phyloP scores from a whole-genome alignment of 116 monocot genomes.

The Phalaenopsis hybrid region DNA sequence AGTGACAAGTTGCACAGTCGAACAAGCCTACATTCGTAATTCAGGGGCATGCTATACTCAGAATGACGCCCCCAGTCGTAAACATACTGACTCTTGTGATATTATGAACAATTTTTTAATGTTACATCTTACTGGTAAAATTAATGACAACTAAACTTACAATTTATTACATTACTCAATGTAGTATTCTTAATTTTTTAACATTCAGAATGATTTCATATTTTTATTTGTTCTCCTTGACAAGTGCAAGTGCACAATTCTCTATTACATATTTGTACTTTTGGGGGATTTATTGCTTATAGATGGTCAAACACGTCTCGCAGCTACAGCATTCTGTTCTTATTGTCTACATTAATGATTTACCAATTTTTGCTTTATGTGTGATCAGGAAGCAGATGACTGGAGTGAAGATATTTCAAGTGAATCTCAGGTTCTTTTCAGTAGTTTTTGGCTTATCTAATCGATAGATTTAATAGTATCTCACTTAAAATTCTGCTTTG shows the following conservation, averaged over 20 bases:
- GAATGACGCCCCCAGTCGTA: neutral
- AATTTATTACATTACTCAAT: neutral
- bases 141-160: neutral
- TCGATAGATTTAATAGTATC: neutral
- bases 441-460: neutral
- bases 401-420: conserved; percentile 11
- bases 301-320: neutral
- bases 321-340: neutral
- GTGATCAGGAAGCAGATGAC: neutral
- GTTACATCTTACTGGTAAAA: neutral
- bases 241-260: too few relatives aligned
- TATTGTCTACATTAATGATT: neutral
- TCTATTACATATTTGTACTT: neutral
- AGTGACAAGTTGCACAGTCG: too few relatives aligned
- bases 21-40: neutral
- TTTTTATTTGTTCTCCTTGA: neutral
- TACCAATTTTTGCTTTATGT: neutral
- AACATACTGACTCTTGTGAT: neutral
- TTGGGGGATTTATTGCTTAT: neutral
- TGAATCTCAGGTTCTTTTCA: conserved; percentile 1
- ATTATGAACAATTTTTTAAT: neutral
- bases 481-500: neutral
- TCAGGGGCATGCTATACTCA: neutral
- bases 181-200: neutral
- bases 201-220: neutral